Percentiles rank a stretch among this genome's conserved stretches.
phyloP scores from a whole-genome alignment of 257 asterid genomes.

The Rubia yunnanensis region DNA sequence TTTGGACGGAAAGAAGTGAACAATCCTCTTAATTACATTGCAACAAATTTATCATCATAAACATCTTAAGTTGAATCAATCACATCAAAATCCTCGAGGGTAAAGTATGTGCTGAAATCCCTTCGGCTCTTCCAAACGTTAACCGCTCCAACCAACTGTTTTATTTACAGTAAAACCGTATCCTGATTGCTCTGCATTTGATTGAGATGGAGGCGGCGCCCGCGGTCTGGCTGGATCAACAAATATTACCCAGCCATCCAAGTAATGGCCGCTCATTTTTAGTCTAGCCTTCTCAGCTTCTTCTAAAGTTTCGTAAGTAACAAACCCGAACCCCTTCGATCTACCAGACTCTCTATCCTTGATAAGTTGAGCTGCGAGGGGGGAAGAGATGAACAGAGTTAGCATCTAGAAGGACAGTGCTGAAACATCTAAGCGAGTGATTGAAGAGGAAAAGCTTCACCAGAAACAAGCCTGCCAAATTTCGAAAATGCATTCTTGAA shows the following conservation, averaged over 20 bases:
- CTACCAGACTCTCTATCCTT: slow-evolving; percentile 68
- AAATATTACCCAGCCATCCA: slow-evolving; percentile 95
- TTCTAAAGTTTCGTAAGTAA: slow-evolving; percentile 59
- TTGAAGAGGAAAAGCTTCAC: slow-evolving; percentile 21
- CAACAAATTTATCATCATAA: background rate
- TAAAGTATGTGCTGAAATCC: background rate
- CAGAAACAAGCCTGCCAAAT: slow-evolving; percentile 69
- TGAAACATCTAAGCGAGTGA: background rate
- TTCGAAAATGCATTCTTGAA: slow-evolving; percentile 64
- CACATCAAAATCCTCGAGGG: background rate
- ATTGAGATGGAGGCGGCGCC: slow-evolving; percentile 42
- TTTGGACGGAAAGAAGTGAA: too few relatives aligned
- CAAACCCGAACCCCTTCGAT: slow-evolving; percentile 92
- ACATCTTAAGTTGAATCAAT: background rate
- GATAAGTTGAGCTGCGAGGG: slow-evolving; percentile 64
- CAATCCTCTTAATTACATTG: background rate
- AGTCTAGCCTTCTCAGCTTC: slow-evolving; percentile 91
- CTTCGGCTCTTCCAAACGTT: background rate
- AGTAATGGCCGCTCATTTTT: slow-evolving; percentile 78
- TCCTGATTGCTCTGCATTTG: slow-evolving; percentile 26
- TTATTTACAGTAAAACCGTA: slow-evolving; percentile 63
- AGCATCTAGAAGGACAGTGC: background rate
- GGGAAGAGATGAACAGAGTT: background rate
- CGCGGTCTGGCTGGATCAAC: slow-evolving; percentile 86
- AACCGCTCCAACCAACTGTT: slow-evolving; percentile 81